Base-by-base conservation (phyloP, 352 stramenopile genomes). In the Phytopythium sindhum region DNA sequence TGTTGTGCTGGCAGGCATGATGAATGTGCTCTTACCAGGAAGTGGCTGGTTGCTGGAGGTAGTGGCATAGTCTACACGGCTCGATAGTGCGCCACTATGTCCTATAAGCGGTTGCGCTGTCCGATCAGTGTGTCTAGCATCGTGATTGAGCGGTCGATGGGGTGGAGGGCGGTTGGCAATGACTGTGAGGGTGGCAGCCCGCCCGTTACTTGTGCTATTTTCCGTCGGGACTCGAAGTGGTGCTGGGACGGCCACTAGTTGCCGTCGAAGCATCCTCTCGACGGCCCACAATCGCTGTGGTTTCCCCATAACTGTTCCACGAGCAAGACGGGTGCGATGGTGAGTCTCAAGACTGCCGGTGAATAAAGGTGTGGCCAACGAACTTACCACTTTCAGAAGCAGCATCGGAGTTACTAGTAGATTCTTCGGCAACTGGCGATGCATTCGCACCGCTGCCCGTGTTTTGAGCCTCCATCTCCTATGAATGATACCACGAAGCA, bases 391-490 rank as follows among this genome's bases (percentile, higher is more conserved):
- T 35, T 5, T 54, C 47, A 28, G 47, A 12, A 33, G 47, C 33
- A 39, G 1, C 33, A 39, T 10, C 42, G 26, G 42, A 12, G 31
- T 12, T 42, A 6, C 12, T 0, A 29, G 11, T 31, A 26, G 31
- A 19, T 4, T 21, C 29, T 26, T 37, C 4, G 28, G 3, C 31
- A 12, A 19, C 8, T 45, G 35, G 4, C 14, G 24, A 21, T 12
- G 3, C 11, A 33, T 31, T 26, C 4, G 48, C 24, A 2, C 23
- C 10, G 28, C 23, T 42, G 14, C 15, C 35, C 19, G 72, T 73
- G 60, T 88, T 89, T 74, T 90, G 81, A n/a, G 78, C 79, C 61
- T 89, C 81, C 68, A 90, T 84, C 61, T 90, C 81, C 80, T 89
- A 60, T 31, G 10, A 15, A 52, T 5, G 45, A 31, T 5, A 31